A percentile compares a stretch with the other conserved stretches of the same genome.
Conservation (phyloP, 2,329 filamentous ascomycete species). For the Pyrenophora tritici-repentis region DNA sequence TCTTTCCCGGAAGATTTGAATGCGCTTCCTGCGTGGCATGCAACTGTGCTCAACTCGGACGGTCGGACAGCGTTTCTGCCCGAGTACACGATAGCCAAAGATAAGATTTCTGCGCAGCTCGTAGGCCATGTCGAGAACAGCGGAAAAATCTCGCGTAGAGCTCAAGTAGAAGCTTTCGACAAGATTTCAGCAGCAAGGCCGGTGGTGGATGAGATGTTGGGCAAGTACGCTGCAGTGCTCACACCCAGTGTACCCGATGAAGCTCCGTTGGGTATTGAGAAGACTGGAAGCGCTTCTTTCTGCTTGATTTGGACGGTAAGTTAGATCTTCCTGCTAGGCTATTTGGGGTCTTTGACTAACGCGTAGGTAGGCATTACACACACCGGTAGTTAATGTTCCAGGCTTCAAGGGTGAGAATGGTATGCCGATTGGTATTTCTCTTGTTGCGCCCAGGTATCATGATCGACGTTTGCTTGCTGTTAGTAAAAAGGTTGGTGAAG, state of each 20-base stretch:
- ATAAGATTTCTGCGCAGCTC: slow-evolving; percentile 54
- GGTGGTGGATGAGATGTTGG: slow-evolving; percentile 58
- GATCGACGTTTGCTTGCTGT: slow-evolving; percentile 39
- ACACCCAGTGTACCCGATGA: slow-evolving; percentile 65
- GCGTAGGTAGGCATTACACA: slow-evolving; percentile 53
- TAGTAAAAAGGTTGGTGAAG: slow-evolving; percentile 30
- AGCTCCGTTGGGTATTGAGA: slow-evolving; percentile 59
- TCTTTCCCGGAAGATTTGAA: slow-evolving; percentile 50
- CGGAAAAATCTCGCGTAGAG: slow-evolving; percentile 50
- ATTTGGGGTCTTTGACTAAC: background rate
- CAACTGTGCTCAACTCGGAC: slow-evolving; percentile 57
- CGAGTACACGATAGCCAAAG: slow-evolving; percentile 57
- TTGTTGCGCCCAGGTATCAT: slow-evolving; percentile 51
- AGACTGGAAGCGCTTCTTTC: slow-evolving; percentile 61
- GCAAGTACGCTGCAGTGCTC: slow-evolving; percentile 60
- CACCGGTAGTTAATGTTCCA: slow-evolving; percentile 67
- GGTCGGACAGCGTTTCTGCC: slow-evolving; percentile 59
- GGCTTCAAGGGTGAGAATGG: slow-evolving; percentile 63
- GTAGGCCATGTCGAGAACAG: slow-evolving; percentile 59
- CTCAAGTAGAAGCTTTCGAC: slow-evolving; percentile 61
- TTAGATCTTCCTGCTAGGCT: background rate
- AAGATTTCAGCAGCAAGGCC: slow-evolving; percentile 59
- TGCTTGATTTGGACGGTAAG: slow-evolving; percentile 59
- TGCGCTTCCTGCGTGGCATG: slow-evolving; percentile 58
- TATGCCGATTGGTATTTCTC: slow-evolving; percentile 64